phyloP scores from a whole-genome alignment of 2,329 filamentous ascomycete genomes.

The Rhynchosporium secalis region DNA sequence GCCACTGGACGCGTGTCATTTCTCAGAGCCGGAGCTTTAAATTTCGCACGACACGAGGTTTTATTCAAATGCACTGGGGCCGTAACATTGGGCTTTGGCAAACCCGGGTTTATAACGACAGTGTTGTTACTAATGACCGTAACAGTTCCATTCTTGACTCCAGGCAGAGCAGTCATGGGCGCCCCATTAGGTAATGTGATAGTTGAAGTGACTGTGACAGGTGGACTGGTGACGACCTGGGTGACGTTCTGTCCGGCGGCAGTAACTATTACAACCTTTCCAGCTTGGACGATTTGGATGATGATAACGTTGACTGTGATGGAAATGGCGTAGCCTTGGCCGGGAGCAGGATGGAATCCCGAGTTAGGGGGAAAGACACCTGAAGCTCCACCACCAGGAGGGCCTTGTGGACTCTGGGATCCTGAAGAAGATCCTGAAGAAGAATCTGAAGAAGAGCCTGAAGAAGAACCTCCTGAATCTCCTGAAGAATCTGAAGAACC shows the following conservation, averaged over 20 bases:
- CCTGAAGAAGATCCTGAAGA: too few species aligned
- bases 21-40: slow-evolving; percentile 4
- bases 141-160: slow-evolving; percentile 21
- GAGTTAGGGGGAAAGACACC: too few species aligned
- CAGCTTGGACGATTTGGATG: slow-evolving; percentile 21
- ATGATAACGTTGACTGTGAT: slow-evolving; percentile 25
- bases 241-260: slow-evolving; percentile 21
- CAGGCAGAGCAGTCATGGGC: slow-evolving; percentile 12
- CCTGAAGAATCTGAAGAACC: not conserved
- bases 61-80: not conserved
- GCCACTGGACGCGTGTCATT: not conserved
- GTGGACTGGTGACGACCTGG: slow-evolving; percentile 16
- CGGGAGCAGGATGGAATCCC: too few species aligned
- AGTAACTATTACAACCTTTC: slow-evolving; percentile 18
- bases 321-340: not conserved
- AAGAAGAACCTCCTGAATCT: too few species aligned
- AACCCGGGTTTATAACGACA: slow-evolving; percentile 8
- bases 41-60: not conserved
- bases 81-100: not conserved
- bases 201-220: slow-evolving; percentile 20
- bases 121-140: slow-evolving; percentile 24
- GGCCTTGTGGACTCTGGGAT: too few species aligned
- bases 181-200: slow-evolving; percentile 24
- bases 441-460: too few species aligned
- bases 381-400: too few species aligned